Percentiles rank a stretch among this genome's conserved stretches.
Conservation (phyloP, 306 rosid species). For the Astragalus membranaceus region DNA sequence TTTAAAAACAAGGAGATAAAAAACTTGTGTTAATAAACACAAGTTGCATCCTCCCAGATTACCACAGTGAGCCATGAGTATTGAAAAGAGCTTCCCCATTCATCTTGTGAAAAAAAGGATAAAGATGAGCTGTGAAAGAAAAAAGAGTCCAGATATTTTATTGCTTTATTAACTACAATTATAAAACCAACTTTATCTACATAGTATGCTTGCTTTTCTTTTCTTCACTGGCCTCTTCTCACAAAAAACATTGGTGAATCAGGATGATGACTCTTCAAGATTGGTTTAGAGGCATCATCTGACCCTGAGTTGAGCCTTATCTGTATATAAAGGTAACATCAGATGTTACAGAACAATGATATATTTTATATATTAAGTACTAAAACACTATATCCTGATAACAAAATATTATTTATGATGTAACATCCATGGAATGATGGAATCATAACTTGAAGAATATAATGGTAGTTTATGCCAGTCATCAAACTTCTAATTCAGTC, state of each 20-base stretch:
- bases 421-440: background rate
- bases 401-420: background rate
- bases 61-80: conserved; percentile 30
- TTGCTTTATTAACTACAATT: background rate
- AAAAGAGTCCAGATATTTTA: background rate
- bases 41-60: conserved; percentile 5
- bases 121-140: background rate
- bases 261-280: conserved; percentile 27
- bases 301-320: conserved; percentile 41
- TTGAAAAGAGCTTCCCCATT: conserved; percentile 34
- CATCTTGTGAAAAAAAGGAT: conserved; percentile 21
- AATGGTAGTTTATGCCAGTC: background rate
- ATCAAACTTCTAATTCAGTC: background rate
- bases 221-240: conserved; percentile 39
- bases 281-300: conserved; percentile 21
- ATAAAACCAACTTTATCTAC: conserved; percentile 12
- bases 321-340: conserved; percentile 30
- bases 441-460: background rate
- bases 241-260: conserved; percentile 34
- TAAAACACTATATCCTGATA: background rate
- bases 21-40: conserved; percentile 24
- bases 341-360: background rate
- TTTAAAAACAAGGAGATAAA: conserved; percentile 42
- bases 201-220: conserved; percentile 1
- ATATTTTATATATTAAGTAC: background rate